Conservation (phyloP, 2,329 filamentous ascomycete species). For the Exophiala alcalophila region DNA sequence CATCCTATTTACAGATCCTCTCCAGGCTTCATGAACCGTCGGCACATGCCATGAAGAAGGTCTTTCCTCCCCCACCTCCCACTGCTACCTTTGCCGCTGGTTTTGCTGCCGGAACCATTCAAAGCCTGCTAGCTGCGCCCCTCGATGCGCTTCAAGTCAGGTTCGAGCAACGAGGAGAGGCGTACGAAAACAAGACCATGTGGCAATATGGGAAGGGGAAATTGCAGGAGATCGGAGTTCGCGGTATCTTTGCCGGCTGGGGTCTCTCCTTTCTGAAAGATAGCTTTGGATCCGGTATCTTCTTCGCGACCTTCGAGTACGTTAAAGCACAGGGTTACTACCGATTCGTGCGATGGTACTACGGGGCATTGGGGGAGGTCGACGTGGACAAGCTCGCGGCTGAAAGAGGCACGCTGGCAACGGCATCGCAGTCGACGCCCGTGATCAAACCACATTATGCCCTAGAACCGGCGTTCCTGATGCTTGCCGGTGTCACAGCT, state of each 20-base stretch:
- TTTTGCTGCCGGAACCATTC: slow-evolving; percentile 57
- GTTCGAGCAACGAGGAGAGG: slow-evolving; percentile 49
- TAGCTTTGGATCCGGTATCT: slow-evolving; percentile 58
- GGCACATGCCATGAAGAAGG: slow-evolving; percentile 54
- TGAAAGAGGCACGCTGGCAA: slow-evolving; percentile 20
- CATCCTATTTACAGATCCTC: slow-evolving; percentile 60
- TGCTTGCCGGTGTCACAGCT: slow-evolving; percentile 58
- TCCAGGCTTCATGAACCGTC: slow-evolving; percentile 58
- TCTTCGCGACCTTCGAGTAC: slow-evolving; percentile 63
- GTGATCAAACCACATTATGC: slow-evolving; percentile 61
- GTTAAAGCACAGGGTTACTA: slow-evolving; percentile 63
- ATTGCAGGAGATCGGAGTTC: slow-evolving; percentile 56
- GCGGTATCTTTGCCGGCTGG: slow-evolving; percentile 64
- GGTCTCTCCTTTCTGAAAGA: slow-evolving; percentile 59
- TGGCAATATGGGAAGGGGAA: slow-evolving; percentile 62
- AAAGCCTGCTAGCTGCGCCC: slow-evolving; percentile 61
- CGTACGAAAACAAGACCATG: slow-evolving; percentile 52
- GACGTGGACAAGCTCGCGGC: slow-evolving; percentile 33
- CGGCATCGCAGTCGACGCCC: slow-evolving; percentile 25
- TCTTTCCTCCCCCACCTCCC: slow-evolving; percentile 58
- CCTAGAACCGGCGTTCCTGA: slow-evolving; percentile 60
- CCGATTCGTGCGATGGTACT: slow-evolving; percentile 58
- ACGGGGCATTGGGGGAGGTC: slow-evolving; percentile 42
- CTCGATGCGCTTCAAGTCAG: slow-evolving; percentile 63
- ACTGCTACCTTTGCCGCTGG: slow-evolving; percentile 57